Base-by-base conservation (phyloP, 345 rosid species). In the Zanthoxylum bungeanum region DNA sequence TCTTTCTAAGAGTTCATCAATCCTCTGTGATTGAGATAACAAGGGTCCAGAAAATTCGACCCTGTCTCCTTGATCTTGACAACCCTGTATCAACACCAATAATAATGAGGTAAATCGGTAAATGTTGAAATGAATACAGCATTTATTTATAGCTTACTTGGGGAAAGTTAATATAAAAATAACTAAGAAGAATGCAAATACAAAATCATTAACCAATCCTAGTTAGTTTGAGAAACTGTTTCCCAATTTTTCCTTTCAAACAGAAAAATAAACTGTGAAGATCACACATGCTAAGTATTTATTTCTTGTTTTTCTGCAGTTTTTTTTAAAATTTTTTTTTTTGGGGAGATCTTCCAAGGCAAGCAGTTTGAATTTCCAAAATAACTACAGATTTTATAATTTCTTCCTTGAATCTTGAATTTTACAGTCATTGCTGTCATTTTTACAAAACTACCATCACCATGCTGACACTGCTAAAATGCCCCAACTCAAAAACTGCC, bases 21-120 rank as follows among this genome's bases (percentile, higher is more conserved):
- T 77, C 77, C 90, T 85, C 56, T 87, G 80, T 36, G 97, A 73
- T 47, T 92, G 93, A 77, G 97, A 83, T 77, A 95, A 73, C 75
- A 95, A 75, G 21, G 98, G 99, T 57, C 89, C 98, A 5, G 97
- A 92, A 79, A 90, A 92, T 47, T 92, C 96, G 42, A 95, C 93
- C 80, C 85, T 86, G 80, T 88, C 92, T 57, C 78, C 88, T 55
- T 88, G 78, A 46, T 79, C 82, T 39, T 79, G 82, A 76, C 61
- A 86, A 76, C 83, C 92, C 99, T 92, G 95, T 74, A 58, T 69
- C 52, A 64, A 34, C 16, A 59, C 33, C 73, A 39, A 73, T 40
- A 66, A 58, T 11, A 17, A 44, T 0, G n/a, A n/a, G 57, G 22
- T 4, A 31, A 33, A 59, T 40, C 5, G 42, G 40, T 19, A 51